Evolutionary conservation across 1,139 yeast genomes (phyloP), one percentile per base, ranked within the genome.

Genomic region (Lodderomyces parapsilosis): DNA sequence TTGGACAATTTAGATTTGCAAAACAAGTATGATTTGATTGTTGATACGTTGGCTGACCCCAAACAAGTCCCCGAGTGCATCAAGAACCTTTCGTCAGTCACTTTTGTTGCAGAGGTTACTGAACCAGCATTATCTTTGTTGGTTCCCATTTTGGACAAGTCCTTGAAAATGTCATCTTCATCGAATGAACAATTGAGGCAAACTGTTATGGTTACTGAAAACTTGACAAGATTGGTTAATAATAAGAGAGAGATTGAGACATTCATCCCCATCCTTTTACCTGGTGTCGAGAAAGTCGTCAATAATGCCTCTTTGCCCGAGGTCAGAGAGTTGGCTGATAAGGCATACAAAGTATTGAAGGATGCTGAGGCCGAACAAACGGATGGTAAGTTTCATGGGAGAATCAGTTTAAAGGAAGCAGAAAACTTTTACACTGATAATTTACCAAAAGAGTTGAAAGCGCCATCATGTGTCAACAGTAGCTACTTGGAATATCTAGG

Each of bases 31-130:
- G 93, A 89, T 51, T 70, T 89, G 49, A 89, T 93, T 60, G 86
- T 88, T 40, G 86, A 84, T 49, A 93, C 98, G 41, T 77, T 93
- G 63, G 89, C 95, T 40, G 87, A 93, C 60, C 98, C 98, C 38
- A 76, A 76, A 52, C 86, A 86, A 60, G 96, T 91, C 41, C 86
- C 96, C 45, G 86, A 82, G 47, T 90, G 96, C 66, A 88, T 93
- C 65, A 88, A 86, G 66, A 81, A 91, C 41, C 77, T 93, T 50
- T 86, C 96, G 2, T 87, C 95, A 39, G 98, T 93, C 43, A 93
- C 99, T 0, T 93, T 93, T 64, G 99, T 93, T 41, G 96, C 99
- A 39, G 99, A 93, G 71, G 99, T 93, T 49, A 93, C 98, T 14
- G 98, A 91, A 68, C 95, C 98, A 7, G 94, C 96, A 6, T 75